phyloP scores from a whole-genome alignment of 805 yeast genomes.

The Metschnikowia drakensbergensis region DNA sequence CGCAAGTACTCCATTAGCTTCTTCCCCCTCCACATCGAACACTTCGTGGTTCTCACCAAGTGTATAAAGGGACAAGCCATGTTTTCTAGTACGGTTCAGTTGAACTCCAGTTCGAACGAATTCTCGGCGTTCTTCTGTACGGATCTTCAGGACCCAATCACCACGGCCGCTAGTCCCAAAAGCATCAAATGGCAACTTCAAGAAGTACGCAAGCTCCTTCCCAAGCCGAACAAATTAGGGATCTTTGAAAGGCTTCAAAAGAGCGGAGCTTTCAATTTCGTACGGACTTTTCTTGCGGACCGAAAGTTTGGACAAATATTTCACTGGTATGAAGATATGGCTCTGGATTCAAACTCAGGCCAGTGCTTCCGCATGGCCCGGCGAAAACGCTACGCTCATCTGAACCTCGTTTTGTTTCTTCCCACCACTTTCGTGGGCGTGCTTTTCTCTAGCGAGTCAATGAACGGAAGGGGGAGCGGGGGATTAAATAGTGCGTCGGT shows the following conservation, averaged over 20 bases:
- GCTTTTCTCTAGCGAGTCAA: conserved; percentile 43
- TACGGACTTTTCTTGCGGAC: not conserved
- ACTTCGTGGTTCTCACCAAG: conserved; percentile 12
- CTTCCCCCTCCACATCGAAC: conserved; percentile 10
- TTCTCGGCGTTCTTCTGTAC: conserved; percentile 8
- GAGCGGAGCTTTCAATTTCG: not conserved
- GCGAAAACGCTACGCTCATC: conserved; percentile 47
- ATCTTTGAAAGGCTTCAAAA: not conserved
- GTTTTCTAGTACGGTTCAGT: not conserved
- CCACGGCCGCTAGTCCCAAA: not conserved
- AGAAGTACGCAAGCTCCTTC: not conserved
- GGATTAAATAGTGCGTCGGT: not conserved
- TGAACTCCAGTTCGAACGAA: conserved; percentile 3
- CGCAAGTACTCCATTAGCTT: conserved; percentile 11
- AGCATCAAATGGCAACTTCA: conserved; percentile 1
- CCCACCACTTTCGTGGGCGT: conserved; percentile 66
- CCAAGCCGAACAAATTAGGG: not conserved
- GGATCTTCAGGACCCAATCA: not conserved
- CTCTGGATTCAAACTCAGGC: conserved; percentile 1
- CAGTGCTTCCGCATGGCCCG: conserved; percentile 56
- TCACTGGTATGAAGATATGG: conserved; percentile 1
- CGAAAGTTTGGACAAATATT: not conserved
- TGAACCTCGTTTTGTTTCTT: conserved; percentile 44
- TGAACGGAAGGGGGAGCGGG: not conserved
- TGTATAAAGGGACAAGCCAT: conserved; percentile 11